Evolutionary conservation across 371 early-diverging fungal genomes (phyloP), one percentile per base, ranked within the genome.

Genomic region (Blastocladiella emersonii): DNA sequence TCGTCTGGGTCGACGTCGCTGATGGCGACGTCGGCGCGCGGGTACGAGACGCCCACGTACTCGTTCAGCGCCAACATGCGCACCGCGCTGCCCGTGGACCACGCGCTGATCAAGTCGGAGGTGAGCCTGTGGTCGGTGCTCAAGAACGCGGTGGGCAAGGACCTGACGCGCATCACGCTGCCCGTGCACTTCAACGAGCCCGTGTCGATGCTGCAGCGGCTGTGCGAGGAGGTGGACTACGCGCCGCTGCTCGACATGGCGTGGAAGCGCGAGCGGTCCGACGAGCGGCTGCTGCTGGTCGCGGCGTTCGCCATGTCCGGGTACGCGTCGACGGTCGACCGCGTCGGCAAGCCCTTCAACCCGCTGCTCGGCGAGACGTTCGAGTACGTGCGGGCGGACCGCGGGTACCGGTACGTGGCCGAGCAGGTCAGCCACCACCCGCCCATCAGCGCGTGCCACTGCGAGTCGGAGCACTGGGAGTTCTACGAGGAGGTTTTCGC

Each of bases 131-230:
- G 87, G 87, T 73, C 77, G 15, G 80, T 91, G 63, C 75, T 91
- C 53, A 90, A 86, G 73, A 84, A 82, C 61, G 84, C 87, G 5
- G 85, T 91, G 30, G 91, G 91, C 56, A 90, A 91, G 45, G 92
- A 91, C 65, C 71, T 91, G 67, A 77, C 82, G 49, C 83, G 84
- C 65, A 85, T 91, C 39, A 83, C 90, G 0, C 71, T 92, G 32
- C 92, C 92, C 0, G 92, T 91, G 27, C 80, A 83, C 64, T 90
- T 91, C 73, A 91, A 90, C 70, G 92, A 92, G 70, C 91, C 92
- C 0, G 77, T 88, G 1, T 83, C 84, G 21, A 85, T 90, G 79
- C 67, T 92, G 68, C 90, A 91, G 70, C 75, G 89, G 55, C 82
- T 90, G 78, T 78, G 84, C 19, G 92, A 91, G 66, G 86, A 87